Evolutionary conservation across 1,284 basidiomycete species (phyloP), one percentile per base, ranked within the genome.

Genomic region (Stygiomarasmius scandens): DNA sequence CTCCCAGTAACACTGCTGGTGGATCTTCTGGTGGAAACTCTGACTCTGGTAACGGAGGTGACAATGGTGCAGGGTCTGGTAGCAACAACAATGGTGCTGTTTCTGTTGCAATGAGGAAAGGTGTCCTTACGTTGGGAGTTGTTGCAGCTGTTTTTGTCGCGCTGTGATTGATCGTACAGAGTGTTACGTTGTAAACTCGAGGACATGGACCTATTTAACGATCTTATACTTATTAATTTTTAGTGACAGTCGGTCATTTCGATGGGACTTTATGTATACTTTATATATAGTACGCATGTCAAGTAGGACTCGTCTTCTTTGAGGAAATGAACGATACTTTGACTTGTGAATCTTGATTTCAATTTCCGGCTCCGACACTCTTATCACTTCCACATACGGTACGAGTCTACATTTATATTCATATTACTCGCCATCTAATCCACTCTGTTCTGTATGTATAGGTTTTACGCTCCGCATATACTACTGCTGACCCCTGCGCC

Each of bases 321-420:
- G n/a, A n/a, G n/a, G n/a, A n/a, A n/a, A n/a, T n/a, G n/a, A n/a
- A n/a, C n/a, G n/a, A n/a, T n/a, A n/a, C n/a, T n/a, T n/a, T n/a
- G n/a, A n/a, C n/a, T n/a, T n/a, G n/a, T n/a, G n/a, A n/a, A 32
- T 32, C 6, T 85, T 84, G 34, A 81, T 81, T 38, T 85, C 85
- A 9, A 83, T 85, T 66, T 84, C 83, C 8, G 78, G 76, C 56
- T 89, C 88, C 71, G 56, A 49, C 14, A 38, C 52, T 6, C 58
- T 54, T 38, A 56, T 54, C 23, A 43, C 32, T 23, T 54, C 54
- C 12, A 49, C 54, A 19, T 19, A 36, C 6, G 36, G 44, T 23
- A n/a, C n/a, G n/a, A n/a, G n/a, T n/a, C n/a, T n/a, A n/a, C n/a
- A n/a, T n/a, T n/a, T n/a, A n/a, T n/a, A n/a, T n/a, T n/a, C n/a